Evolutionary conservation across 164 flowering plant species (phyloP).

Genomic region (Piper longum): DNA sequence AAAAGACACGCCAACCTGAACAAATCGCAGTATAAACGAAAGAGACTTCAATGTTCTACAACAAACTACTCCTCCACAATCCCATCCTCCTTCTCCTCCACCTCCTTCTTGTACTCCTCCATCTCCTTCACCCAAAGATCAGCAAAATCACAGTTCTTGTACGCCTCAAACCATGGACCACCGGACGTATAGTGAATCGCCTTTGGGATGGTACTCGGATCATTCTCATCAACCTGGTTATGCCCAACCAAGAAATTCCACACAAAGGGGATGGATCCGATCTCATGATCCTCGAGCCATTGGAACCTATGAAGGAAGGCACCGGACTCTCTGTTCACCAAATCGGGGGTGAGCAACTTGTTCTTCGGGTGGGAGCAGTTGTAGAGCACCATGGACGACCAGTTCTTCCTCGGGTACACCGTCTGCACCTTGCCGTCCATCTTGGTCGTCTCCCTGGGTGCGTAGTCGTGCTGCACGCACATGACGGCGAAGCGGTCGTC

Average conservation of each 20-base stretch:
- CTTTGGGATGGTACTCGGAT: slow-evolving; percentile 44
- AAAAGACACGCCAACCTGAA: no score
- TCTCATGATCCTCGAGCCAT: slow-evolving; percentile 87
- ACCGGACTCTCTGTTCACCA: slow-evolving; percentile 62
- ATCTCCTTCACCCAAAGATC: slow-evolving; percentile 76
- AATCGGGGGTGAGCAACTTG: slow-evolving; percentile 51
- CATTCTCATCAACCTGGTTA: slow-evolving; percentile 53
- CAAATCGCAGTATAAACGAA: no score
- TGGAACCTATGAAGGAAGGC: slow-evolving; percentile 84
- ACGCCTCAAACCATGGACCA: slow-evolving; percentile 94
- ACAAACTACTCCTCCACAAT: no score
- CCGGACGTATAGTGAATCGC: slow-evolving; percentile 90
- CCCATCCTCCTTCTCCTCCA: slow-evolving; percentile 5
- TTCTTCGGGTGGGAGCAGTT: slow-evolving; percentile 92
- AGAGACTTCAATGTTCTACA: no score
- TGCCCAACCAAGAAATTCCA: slow-evolving; percentile 99
- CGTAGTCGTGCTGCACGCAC: slow-evolving; percentile 96
- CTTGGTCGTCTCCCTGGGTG: slow-evolving; percentile 82
- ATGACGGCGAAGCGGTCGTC: slow-evolving; percentile 74
- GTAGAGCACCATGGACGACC: slow-evolving; percentile 96
- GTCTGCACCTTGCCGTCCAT: slow-evolving; percentile 96
- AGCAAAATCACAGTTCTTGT: slow-evolving; percentile 81
- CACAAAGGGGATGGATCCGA: slow-evolving; percentile 71
- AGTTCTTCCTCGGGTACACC: slow-evolving; percentile 81
- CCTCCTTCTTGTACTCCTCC: slow-evolving; percentile 20